Conservation (phyloP, 2,329 filamentous ascomycete species). For the Anisogramma anomala region DNA sequence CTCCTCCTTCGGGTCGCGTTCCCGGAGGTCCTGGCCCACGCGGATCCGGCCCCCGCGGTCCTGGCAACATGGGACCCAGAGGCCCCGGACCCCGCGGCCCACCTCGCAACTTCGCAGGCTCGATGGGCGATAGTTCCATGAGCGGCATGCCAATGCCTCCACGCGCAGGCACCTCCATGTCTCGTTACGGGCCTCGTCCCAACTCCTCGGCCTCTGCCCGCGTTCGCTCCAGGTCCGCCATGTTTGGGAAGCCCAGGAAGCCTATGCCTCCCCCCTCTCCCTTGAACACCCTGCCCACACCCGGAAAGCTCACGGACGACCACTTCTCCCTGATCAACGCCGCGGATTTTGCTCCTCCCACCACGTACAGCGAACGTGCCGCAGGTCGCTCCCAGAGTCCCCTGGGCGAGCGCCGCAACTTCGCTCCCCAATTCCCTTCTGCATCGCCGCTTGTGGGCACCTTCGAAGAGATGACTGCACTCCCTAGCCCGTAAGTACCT, state of each 20-base stretch:
- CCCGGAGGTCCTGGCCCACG: slow-evolving; percentile 24
- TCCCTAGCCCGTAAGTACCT: slow-evolving; percentile 79
- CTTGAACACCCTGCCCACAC: slow-evolving; percentile 70
- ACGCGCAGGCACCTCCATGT: slow-evolving; percentile 34
- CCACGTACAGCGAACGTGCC: slow-evolving; percentile 52
- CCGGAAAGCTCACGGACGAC: slow-evolving; percentile 74
- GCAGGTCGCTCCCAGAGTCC: slow-evolving; percentile 58
- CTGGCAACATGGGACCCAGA: slow-evolving; percentile 8
- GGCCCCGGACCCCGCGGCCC: slow-evolving; percentile 14
- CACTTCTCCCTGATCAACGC: slow-evolving; percentile 56
- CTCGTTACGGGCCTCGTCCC: slow-evolving; percentile 22
- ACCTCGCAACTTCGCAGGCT: slow-evolving; percentile 33
- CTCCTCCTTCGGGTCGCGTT: slow-evolving; percentile 55
- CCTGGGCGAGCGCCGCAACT: slow-evolving; percentile 55
- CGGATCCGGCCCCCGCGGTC: slow-evolving; percentile 19
- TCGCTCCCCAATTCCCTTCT: slow-evolving; percentile 58
- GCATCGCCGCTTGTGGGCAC: slow-evolving; percentile 71
- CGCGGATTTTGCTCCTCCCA: slow-evolving; percentile 78
- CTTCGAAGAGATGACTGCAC: slow-evolving; percentile 72
- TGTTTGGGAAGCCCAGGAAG: slow-evolving; percentile 31
- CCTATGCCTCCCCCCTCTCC: slow-evolving; percentile 58
- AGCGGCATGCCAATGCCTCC: slow-evolving; percentile 27
- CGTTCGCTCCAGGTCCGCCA: slow-evolving; percentile 36
- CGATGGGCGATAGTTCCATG: no score
- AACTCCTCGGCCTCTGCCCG: slow-evolving; percentile 24